A percentile compares a stretch with the other conserved stretches of the same genome.
Conservation (phyloP, 75 land plant species). For the Pinus tabuliformis region DNA sequence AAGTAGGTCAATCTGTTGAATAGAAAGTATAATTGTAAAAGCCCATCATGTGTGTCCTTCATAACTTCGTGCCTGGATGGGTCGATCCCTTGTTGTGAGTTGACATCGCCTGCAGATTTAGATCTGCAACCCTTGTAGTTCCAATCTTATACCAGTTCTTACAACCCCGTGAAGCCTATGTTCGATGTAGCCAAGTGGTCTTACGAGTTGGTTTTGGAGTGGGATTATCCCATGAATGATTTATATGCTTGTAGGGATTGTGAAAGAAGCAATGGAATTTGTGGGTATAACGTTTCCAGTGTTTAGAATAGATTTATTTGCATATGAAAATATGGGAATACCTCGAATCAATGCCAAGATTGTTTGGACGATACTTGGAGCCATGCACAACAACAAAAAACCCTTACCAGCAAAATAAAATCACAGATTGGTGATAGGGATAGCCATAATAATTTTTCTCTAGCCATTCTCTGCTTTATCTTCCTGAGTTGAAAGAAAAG, state of each 20-base stretch:
- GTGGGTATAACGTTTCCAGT: slow-evolving; percentile 2
- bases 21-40: slow-evolving; percentile 6
- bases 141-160: slow-evolving; percentile 11
- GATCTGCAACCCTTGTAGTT: slow-evolving; percentile 10
- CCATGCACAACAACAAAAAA: neutral
- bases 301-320: neutral
- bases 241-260: neutral
- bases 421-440: neutral
- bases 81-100: slow-evolving; percentile 7
- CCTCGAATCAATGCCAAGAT: neutral
- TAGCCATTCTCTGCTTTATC: neutral
- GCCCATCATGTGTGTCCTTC: slow-evolving; percentile 8
- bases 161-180: slow-evolving; percentile 1
- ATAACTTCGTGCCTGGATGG: slow-evolving; percentile 2
- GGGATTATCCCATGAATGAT: slow-evolving; percentile 4
- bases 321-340: slow-evolving; percentile 1
- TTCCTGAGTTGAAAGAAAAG: neutral
- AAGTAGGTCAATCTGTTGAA: neutral
- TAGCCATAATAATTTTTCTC: neutral
- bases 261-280: neutral
- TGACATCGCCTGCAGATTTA: neutral
- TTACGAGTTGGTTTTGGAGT: slow-evolving; percentile 11
- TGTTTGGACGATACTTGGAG: neutral
- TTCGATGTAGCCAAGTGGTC: slow-evolving; percentile 7
- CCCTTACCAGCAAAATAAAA: neutral